Percentiles rank a stretch among this genome's conserved stretches.
Evolutionary conservation across 208 protist genomes (phyloP).

Genomic region (Acanthamoeba sp.): DNA sequence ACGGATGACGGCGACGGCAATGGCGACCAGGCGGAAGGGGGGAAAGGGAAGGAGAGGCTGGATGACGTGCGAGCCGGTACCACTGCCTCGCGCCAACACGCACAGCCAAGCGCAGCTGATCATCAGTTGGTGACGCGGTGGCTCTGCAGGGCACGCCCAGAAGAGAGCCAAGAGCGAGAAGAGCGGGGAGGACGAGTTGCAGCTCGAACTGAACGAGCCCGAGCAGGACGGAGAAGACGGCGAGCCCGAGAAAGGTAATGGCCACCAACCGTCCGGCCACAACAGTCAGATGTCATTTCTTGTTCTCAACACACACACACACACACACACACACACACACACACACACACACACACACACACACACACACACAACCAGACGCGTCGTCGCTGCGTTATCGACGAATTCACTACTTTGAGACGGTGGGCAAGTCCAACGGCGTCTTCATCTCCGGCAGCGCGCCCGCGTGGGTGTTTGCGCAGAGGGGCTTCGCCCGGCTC

Average conservation of each 20-base stretch:
- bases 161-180: conserved; percentile 39
- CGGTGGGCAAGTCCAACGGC: conserved; percentile 10
- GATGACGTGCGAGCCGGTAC: neutral
- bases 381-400: conserved; percentile 12
- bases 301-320: neutral
- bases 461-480: conserved; percentile 56
- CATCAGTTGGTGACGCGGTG: neutral
- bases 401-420: conserved; percentile 32
- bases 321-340: neutral
- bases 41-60: conserved; percentile 33
- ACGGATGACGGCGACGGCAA: neutral
- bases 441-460: conserved; percentile 49
- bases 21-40: neutral
- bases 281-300: too few species aligned
- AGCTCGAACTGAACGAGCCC: neutral
- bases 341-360: too few species aligned
- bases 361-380: neutral
- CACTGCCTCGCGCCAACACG: too few species aligned
- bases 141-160: neutral
- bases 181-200: neutral
- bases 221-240: conserved; percentile 10
- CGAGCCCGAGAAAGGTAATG: conserved; percentile 8
- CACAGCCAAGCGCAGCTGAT: too few species aligned
- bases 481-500: conserved; percentile 51
- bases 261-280: too few species aligned